Evolutionary conservation across 805 yeast species (phyloP).

Genomic region (Hanseniaspora lindneri): DNA sequence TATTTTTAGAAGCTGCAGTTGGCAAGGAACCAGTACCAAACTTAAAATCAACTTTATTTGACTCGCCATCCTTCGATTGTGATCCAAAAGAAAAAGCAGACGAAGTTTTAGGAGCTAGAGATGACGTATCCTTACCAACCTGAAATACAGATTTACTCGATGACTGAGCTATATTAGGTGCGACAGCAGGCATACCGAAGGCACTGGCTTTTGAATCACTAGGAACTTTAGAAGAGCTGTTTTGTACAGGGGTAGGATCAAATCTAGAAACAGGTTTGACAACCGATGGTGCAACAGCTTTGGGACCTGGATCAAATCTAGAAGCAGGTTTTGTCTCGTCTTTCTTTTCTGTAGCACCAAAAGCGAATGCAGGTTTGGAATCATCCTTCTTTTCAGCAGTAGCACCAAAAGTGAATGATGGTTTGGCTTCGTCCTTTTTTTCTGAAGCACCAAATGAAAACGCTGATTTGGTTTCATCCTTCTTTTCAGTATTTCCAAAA

Average conservation of each 20-base stretch:
- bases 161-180: not conserved
- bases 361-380: not conserved
- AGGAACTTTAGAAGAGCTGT: too few species aligned
- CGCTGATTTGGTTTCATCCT: not conserved
- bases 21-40: too few species aligned
- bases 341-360: not conserved
- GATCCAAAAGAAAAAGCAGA: too few species aligned
- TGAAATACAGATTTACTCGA: too few species aligned
- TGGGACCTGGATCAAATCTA: not conserved
- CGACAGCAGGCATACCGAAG: not conserved
- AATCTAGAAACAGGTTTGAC: not conserved
- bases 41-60: too few species aligned
- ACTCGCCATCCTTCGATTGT: too few species aligned
- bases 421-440: not conserved
- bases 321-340: not conserved
- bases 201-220: too few species aligned
- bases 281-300: not conserved
- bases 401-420: slow-evolving; percentile 5
- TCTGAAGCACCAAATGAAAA: not conserved
- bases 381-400: not conserved
- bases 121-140: too few species aligned
- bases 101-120: too few species aligned
- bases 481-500: not conserved
- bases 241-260: not conserved
- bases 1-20: too few species aligned